These are phyloP conservation scores for Xylaria nigripes DNA, from an alignment of 495 filamentous ascomycete genomes.

Conservation along the genomic window DNA sequence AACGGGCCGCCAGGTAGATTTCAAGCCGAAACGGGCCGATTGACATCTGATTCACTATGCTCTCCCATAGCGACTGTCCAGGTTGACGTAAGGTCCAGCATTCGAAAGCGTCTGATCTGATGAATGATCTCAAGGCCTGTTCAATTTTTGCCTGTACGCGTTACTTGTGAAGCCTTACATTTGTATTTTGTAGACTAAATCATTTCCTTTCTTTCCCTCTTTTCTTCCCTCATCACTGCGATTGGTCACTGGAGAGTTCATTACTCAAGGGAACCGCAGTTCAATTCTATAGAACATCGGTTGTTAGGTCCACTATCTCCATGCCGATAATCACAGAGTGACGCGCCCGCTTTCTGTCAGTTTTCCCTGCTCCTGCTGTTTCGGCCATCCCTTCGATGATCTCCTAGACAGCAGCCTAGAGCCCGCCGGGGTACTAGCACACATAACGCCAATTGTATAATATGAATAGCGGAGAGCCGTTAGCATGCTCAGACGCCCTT, in stretches of 20 bases:
- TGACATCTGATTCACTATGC: no score
- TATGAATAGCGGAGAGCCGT: constrained; percentile 18
- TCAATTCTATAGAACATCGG: neutral
- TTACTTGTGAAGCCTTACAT: neutral
- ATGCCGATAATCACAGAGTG: neutral
- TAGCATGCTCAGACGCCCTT: constrained; percentile 10
- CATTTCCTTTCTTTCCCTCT: neutral
- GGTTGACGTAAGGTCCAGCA: neutral
- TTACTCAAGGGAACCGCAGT: neutral
- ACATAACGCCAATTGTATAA: constrained; percentile 12
- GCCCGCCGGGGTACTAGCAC: constrained; percentile 23
- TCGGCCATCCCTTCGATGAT: constrained; percentile 23
- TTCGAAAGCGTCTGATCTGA: neutral
- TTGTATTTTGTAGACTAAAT: neutral
- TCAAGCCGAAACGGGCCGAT: no score
- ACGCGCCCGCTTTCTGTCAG: neutral
- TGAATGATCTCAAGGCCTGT: no score
- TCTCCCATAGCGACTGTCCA: neutral
- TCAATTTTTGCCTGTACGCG: neutral
- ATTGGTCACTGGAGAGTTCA: neutral
- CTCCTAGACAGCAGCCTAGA: constrained; percentile 25
- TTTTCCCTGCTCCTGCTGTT: neutral
- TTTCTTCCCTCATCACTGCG: neutral
- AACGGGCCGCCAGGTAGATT: no score
- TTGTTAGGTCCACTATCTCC: neutral